Evolutionary conservation across 129 eudicot genomes (phyloP).

Genomic region (Chrysanthemum makinoi): DNA sequence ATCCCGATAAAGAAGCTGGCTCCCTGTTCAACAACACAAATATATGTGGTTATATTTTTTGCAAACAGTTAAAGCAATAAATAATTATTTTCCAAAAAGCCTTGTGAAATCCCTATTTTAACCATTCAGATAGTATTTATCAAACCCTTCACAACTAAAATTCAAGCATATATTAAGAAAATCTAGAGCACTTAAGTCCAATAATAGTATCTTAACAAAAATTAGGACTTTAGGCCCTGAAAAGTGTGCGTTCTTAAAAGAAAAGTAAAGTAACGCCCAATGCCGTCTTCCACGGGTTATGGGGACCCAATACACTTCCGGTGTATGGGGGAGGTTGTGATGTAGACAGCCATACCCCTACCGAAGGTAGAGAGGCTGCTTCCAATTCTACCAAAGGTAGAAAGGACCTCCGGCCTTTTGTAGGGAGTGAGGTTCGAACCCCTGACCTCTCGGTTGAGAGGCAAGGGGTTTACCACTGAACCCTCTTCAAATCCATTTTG

Average conservation of each 20-base stretch:
- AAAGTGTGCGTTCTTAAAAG: neutral
- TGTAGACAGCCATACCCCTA: too few relatives aligned
- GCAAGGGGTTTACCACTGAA: too few relatives aligned
- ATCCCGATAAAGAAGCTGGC: slow-evolving; percentile 76
- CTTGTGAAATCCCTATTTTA: neutral
- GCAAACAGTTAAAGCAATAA: neutral
- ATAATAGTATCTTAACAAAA: neutral
- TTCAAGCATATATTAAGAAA: neutral
- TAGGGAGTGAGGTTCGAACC: too few relatives aligned
- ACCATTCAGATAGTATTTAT: neutral
- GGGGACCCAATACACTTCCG: too few relatives aligned
- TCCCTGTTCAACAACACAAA: slow-evolving; percentile 47
- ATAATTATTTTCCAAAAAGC: neutral
- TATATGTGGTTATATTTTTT: neutral
- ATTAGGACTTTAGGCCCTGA: slow-evolving; percentile 2
- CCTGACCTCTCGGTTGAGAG: too few relatives aligned
- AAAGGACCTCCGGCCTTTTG: too few relatives aligned
- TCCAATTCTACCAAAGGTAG: too few relatives aligned
- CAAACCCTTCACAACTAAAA: neutral
- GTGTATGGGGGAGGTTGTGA: too few relatives aligned
- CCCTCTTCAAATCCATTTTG: neutral
- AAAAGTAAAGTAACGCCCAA: too few relatives aligned
- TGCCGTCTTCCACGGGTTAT: too few relatives aligned
- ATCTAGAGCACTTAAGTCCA: neutral
- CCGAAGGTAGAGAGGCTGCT: too few relatives aligned